Conservation (phyloP, 1,139 yeast genomes). For the Blastobotrys indianensis region DNA sequence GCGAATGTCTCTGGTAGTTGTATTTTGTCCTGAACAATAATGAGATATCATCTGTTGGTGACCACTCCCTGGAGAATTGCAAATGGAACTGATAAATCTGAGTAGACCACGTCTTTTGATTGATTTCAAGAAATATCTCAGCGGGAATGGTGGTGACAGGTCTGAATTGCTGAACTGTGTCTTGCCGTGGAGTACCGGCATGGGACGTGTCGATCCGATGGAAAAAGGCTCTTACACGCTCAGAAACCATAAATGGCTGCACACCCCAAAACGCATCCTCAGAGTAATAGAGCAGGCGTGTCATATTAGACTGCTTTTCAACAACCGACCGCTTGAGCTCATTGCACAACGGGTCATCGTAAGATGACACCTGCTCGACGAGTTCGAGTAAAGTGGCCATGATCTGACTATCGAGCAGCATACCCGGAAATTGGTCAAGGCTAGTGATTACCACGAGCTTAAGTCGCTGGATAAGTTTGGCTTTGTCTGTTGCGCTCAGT, state of each 20-base stretch:
- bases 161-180: constrained; percentile 8
- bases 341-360: constrained; percentile 43
- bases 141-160: constrained; percentile 28
- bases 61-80: constrained; percentile 49
- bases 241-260: constrained; percentile 24
- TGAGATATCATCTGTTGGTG: constrained; percentile 61
- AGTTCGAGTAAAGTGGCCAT: constrained; percentile 41
- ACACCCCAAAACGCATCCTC: constrained; percentile 26
- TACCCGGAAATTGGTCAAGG: constrained; percentile 46
- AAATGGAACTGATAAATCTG: constrained; percentile 37
- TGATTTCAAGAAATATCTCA: constrained; percentile 31
- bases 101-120: constrained; percentile 30
- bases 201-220: constrained; percentile 18
- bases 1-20: constrained; percentile 44
- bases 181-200: constrained; percentile 5
- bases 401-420: constrained; percentile 47
- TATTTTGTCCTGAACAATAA: constrained; percentile 44
- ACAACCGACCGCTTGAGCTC: constrained; percentile 40
- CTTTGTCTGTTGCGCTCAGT: constrained; percentile 30
- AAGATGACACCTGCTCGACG: constrained; percentile 41
- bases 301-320: constrained; percentile 40
- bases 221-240: constrained; percentile 23
- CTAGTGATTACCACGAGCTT: constrained; percentile 41
- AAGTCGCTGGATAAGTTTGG: constrained; percentile 27
- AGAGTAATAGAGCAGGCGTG: constrained; percentile 29